Evolutionary conservation across 2,329 filamentous ascomycete genomes (phyloP).

Genomic region (Aspergillaceae sp.): DNA sequence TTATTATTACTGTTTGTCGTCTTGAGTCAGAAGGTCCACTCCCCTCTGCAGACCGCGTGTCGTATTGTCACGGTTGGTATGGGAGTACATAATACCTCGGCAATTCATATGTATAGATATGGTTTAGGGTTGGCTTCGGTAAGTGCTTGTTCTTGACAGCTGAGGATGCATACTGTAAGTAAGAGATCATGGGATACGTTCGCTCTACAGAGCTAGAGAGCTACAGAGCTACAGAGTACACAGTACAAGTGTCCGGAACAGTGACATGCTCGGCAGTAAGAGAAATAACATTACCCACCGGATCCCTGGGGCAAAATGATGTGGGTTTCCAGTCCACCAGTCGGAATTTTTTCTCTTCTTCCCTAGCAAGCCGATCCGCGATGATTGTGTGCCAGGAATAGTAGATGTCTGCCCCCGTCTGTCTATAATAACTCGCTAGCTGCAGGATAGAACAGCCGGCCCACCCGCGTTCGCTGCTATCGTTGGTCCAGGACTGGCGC

Average conservation of each 20-base stretch:
- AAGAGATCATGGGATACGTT: too few relatives aligned
- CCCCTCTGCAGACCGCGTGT: neutral
- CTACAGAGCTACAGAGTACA: too few relatives aligned
- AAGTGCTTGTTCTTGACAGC: too few relatives aligned
- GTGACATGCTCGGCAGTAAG: neutral
- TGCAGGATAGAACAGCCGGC: too few relatives aligned
- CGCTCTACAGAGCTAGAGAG: too few relatives aligned
- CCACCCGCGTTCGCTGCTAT: too few relatives aligned
- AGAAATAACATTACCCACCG: neutral
- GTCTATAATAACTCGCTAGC: too few relatives aligned
- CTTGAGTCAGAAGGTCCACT: conserved; percentile 1
- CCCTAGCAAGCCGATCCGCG: conserved; percentile 2
- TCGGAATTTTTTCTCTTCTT: conserved; percentile 10
- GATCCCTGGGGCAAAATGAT: neutral
- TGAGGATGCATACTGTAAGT: too few relatives aligned
- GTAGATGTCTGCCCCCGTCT: neutral
- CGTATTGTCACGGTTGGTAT: neutral
- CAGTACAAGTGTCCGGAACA: neutral
- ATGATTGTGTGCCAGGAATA: conserved; percentile 14
- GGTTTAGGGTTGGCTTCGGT: neutral
- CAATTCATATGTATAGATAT: neutral
- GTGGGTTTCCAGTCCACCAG: neutral
- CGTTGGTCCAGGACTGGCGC: conserved; percentile 3
- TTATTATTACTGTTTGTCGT: neutral
- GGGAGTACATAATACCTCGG: neutral